A percentile compares a stretch with the other conserved stretches of the same genome.
Conservation (phyloP, 73 alveolate species). For the Effrenium voratum region DNA sequence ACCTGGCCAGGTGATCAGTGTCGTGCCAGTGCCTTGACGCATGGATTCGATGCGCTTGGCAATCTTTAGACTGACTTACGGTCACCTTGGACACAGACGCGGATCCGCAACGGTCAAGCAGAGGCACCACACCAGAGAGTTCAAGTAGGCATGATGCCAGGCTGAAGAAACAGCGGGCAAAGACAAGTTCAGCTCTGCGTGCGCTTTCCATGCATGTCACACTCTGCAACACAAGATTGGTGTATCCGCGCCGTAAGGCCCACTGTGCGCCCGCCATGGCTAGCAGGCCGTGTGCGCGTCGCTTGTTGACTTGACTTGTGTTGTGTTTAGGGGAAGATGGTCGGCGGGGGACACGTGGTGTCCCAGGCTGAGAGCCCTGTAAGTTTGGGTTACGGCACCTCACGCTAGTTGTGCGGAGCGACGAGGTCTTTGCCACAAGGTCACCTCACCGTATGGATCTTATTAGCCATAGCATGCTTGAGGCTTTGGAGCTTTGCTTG, state of each 20-base stretch:
- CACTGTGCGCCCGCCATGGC: conserved; percentile 92
- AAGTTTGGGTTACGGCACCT: not conserved
- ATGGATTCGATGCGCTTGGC: too few relatives aligned
- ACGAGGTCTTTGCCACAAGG: conserved; percentile 72
- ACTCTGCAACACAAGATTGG: too few relatives aligned
- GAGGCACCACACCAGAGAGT: too few relatives aligned
- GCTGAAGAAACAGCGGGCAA: too few relatives aligned
- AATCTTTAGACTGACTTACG: too few relatives aligned
- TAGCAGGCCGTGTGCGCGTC: conserved; percentile 37
- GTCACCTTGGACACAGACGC: too few relatives aligned
- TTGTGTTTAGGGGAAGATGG: conserved; percentile 49
- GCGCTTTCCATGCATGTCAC: not conserved
- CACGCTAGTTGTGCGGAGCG: too few relatives aligned
- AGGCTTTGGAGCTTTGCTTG: not conserved
- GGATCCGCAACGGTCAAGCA: too few relatives aligned
- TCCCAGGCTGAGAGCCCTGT: not conserved
- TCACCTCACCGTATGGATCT: conserved; percentile 55
- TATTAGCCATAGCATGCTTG: not conserved
- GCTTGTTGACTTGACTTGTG: not conserved
- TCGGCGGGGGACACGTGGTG: conserved; percentile 85
- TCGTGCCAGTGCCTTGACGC: not conserved
- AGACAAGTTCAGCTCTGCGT: not conserved
- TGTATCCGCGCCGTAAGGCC: conserved; percentile 11
- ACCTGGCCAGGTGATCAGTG: conserved; percentile 47
- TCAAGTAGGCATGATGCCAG: too few relatives aligned